Base-by-base conservation (phyloP, 2,329 filamentous ascomycete species). In the Podosphaera xanthii region DNA sequence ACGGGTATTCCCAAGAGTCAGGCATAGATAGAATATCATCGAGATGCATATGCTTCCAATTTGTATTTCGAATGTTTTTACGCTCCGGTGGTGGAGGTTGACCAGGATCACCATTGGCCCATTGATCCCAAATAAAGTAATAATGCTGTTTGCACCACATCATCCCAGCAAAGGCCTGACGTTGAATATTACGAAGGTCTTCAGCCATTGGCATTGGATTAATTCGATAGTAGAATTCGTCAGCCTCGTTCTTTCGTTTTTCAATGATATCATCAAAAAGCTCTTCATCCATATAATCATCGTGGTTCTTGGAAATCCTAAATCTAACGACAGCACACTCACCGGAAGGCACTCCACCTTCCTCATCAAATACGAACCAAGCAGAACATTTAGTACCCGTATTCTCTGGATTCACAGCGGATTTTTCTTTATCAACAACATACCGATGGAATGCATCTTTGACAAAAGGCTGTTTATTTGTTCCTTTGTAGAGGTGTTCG, bases 61-160 rank as follows among this genome's bases (percentile, higher is more conserved):
- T 82, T 44, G 80, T 75, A 69, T 97, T 97, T 61, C 91, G 82
- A 60, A 97, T 79, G 2, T 79, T 77, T 70, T 92, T 94, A 59
- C 91, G 79, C 46, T 79, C 78, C 0, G 84, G 76, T 0, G 92
- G 92, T 38, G 91, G 86, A 50, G 90, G 88, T 75, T 90, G 87
- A 55, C 77, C 79, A 9, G 90, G 90, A 69, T 97, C 91, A 58
- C 91, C 91, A 63, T 94, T 94, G 34, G 90, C 89, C 91, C 91
- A 97, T 69, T 97, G 86, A 64, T 97, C 90, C 88, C 89, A 96
- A 66, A 97, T 82, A 71, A 97, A 96, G 69, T 94, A 81, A 71
- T 97, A 97, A 72, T 88, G 87, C 70, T 97, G 91, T 71, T 97
- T 97, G 63, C 86, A 94, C 91, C 91, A 97, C 78, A 97, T 84